Evolutionary conservation across 495 filamentous ascomycete species (phyloP), one percentile per base, ranked within the genome.

Genomic region (Neurospora sublineolata): DNA sequence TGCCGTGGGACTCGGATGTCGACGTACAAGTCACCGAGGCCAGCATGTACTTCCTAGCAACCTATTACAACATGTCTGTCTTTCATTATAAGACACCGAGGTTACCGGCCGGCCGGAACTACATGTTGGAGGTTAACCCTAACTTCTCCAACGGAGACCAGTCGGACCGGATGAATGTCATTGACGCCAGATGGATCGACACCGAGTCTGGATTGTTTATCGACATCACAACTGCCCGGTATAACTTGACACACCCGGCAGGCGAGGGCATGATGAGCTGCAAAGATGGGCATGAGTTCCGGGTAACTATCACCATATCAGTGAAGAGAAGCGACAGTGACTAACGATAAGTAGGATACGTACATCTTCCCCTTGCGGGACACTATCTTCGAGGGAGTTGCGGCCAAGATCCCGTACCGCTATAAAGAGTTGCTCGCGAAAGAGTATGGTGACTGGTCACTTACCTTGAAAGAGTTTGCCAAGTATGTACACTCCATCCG

Each of bases 171-270:
- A 76, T 81, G 68, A 92, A 93, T 72, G 86, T 91, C 64, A 92
- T 92, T 72, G 91, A 94, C 77, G 91, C 91, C 41, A 82, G 91
- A 18, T 94, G 89, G 89, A 88, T 93, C 69, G 91, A 94, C 77
- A 83, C 85, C n/a, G 77, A 82, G 33, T 92, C 85, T 68, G 91
- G 91, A 0, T 79, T 93, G 12, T 93, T 89, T 80, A 91, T 94
- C 77, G 90, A 94, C 76, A 91, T 93, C 75, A 93, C 90, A 23
- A 69, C 74, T 18, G 77, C 74, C 14, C 72, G 79, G 30, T 79
- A 80, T 37, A 74, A 76, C 36, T 18, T 74, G 71, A 67, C 74
- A 4, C 77, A 83, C 72, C 76, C 77, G 1, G 72, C 67, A 3
- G 78, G 79, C 2, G 72, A 79, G 64, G 80, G 79, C 3, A 78